phyloP scores from a whole-genome alignment of 129 eudicot genomes.

The Kitagawia praeruptora region DNA sequence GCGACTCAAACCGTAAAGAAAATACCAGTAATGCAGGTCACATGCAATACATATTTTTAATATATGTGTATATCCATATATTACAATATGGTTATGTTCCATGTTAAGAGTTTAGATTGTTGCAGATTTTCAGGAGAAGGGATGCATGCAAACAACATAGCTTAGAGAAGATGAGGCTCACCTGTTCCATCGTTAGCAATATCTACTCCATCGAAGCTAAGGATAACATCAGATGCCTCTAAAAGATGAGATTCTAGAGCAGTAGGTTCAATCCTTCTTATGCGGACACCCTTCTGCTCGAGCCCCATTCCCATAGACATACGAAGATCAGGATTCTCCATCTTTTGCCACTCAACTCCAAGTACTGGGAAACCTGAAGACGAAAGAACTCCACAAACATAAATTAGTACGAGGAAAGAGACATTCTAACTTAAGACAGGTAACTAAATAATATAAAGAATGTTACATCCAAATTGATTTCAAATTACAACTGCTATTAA shows the following conservation, averaged over 20 bases:
- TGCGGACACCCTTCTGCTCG: slow-evolving; percentile 51
- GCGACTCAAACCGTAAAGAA: background rate
- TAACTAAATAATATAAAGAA: background rate
- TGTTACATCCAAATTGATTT: background rate
- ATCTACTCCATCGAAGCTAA: slow-evolving; percentile 50
- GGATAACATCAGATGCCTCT: slow-evolving; percentile 46
- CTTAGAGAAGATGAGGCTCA: slow-evolving; percentile 12
- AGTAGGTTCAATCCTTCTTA: slow-evolving; percentile 54
- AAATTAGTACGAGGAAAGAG: background rate
- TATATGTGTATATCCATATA: background rate
- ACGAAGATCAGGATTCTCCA: slow-evolving; percentile 59
- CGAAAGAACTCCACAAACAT: background rate
- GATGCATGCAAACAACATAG: background rate
- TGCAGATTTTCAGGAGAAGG: background rate
- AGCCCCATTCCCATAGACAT: slow-evolving; percentile 51
- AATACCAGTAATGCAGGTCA: background rate
- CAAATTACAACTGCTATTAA: background rate
- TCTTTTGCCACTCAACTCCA: slow-evolving; percentile 59
- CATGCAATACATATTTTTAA: background rate
- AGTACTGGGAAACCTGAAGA: slow-evolving; percentile 48
- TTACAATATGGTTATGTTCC: background rate
- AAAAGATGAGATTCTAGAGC: slow-evolving; percentile 47
- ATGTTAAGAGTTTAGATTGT: background rate
- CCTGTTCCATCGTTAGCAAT: slow-evolving; percentile 72
- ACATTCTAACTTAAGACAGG: background rate